phyloP scores from a whole-genome alignment of 139 green algal genomes.

The Coccomyxa sp. region DNA sequence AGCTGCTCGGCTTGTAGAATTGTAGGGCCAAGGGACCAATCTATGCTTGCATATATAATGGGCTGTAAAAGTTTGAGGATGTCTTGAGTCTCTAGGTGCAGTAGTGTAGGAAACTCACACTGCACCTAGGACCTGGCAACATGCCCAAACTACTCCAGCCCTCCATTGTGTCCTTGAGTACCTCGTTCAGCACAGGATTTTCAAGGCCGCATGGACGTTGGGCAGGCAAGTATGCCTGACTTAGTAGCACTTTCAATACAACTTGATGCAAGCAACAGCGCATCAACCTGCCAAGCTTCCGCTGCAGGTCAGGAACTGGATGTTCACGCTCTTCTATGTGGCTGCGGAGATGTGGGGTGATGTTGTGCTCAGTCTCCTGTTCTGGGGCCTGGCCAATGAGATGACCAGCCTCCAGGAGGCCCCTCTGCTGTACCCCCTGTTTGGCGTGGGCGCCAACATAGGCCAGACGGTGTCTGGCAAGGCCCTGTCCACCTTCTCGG shows the following conservation, averaged over 20 bases:
- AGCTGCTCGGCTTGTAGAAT: no score
- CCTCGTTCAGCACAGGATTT: background rate
- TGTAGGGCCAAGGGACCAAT: no score
- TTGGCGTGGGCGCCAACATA: conserved; percentile 95
- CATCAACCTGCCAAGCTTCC: no score
- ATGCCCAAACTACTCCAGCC: no score
- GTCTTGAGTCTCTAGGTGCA: no score
- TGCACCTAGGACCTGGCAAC: no score
- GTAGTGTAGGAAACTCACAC: no score
- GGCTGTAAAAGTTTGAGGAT: no score
- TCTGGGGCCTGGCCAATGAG: conserved; percentile 95
- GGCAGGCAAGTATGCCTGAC: background rate
- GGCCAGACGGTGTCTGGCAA: conserved; percentile 59
- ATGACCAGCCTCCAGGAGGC: conserved; percentile 85
- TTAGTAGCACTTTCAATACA: background rate
- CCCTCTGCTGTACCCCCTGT: conserved; percentile 89
- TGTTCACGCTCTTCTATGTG: conserved; percentile 94
- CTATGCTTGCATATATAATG: no score
- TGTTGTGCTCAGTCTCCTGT: conserved; percentile 83
- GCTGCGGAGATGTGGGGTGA: conserved; percentile 86
- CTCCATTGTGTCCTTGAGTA: no score
- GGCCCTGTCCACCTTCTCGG: conserved; percentile 29
- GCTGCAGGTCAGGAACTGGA: conserved; percentile 86
- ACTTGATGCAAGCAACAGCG: background rate
- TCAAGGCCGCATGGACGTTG: no score